These are phyloP conservation scores for Phytophthora palmivora DNA, from an alignment of 352 stramenopile species.

Conservation along the genomic window DNA sequence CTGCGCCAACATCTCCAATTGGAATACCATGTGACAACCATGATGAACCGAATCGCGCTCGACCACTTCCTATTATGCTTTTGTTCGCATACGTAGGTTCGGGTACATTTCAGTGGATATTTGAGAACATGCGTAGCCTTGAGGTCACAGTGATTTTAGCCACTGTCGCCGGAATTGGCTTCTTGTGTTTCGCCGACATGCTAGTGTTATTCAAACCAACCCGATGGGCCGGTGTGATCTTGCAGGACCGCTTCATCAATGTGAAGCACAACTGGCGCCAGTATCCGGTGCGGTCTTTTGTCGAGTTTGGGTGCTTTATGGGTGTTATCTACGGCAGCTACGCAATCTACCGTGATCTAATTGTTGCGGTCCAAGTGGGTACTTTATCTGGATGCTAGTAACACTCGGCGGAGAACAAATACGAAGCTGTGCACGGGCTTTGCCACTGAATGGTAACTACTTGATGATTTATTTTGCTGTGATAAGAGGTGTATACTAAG, in stretches of 20 bases:
- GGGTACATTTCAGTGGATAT: slow-evolving; percentile 90
- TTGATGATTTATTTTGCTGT: neutral
- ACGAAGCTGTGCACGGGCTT: slow-evolving; percentile 52
- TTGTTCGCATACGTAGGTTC: slow-evolving; percentile 88
- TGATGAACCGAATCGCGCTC: slow-evolving; percentile 22
- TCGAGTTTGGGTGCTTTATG: slow-evolving; percentile 87
- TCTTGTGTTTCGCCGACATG: slow-evolving; percentile 83
- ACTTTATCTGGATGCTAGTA: slow-evolving; percentile 85
- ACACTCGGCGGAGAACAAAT: slow-evolving; percentile 83
- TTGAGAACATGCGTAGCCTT: slow-evolving; percentile 86
- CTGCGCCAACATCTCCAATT: slow-evolving; percentile 33
- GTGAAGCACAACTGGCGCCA: slow-evolving; percentile 74
- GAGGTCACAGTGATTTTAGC: slow-evolving; percentile 83
- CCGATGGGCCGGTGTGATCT: slow-evolving; percentile 77
- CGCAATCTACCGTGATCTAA: slow-evolving; percentile 81
- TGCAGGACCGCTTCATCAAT: slow-evolving; percentile 86
- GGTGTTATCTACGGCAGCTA: slow-evolving; percentile 90
- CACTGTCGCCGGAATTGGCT: slow-evolving; percentile 83
- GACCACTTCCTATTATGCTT: slow-evolving; percentile 65
- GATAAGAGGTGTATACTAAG: slow-evolving; percentile 3
- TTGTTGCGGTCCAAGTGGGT: slow-evolving; percentile 84
- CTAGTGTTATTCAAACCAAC: slow-evolving; percentile 65
- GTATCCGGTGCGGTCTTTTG: slow-evolving; percentile 84
- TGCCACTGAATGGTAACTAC: slow-evolving; percentile 52
- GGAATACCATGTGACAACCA: slow-evolving; percentile 9